Percentiles rank a stretch among this genome's conserved stretches.
Conservation (phyloP, 306 rosid species). For the Quercus bicolor region DNA sequence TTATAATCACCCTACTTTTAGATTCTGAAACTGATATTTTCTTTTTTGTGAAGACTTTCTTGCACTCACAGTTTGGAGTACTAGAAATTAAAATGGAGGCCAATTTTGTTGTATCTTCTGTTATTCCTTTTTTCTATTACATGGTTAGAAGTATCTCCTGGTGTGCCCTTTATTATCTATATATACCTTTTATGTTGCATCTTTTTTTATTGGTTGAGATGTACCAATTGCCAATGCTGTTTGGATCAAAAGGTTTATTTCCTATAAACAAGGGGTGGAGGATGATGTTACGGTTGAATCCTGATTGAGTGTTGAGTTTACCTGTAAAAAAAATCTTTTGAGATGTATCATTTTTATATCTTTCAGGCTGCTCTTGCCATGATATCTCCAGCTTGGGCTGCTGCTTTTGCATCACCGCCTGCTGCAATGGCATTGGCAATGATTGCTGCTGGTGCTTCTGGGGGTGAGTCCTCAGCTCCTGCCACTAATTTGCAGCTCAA, state of each 20-base stretch:
- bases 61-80: not conserved
- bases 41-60: not conserved
- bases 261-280: not conserved
- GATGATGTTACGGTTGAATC: not conserved
- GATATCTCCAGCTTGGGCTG: slow-evolving; percentile 98
- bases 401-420: slow-evolving; percentile 98
- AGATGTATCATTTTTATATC: slow-evolving; percentile 6
- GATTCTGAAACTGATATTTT: not conserved
- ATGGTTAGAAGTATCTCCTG: not conserved
- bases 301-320: not conserved
- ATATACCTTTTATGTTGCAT: not conserved
- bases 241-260: not conserved
- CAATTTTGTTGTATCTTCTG: not conserved
- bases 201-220: not conserved
- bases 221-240: not conserved
- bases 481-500: slow-evolving; percentile 49
- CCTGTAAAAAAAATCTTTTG: not conserved
- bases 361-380: slow-evolving; percentile 86
- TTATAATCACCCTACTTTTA: not conserved
- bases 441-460: slow-evolving; percentile 98
- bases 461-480: slow-evolving; percentile 70
- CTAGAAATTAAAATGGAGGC: not conserved
- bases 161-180: not conserved
- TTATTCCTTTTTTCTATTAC: not conserved
- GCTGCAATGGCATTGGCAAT: slow-evolving; percentile 99